phyloP scores from a whole-genome alignment of 306 rosid species.

The Lathyrus tuberosus region DNA sequence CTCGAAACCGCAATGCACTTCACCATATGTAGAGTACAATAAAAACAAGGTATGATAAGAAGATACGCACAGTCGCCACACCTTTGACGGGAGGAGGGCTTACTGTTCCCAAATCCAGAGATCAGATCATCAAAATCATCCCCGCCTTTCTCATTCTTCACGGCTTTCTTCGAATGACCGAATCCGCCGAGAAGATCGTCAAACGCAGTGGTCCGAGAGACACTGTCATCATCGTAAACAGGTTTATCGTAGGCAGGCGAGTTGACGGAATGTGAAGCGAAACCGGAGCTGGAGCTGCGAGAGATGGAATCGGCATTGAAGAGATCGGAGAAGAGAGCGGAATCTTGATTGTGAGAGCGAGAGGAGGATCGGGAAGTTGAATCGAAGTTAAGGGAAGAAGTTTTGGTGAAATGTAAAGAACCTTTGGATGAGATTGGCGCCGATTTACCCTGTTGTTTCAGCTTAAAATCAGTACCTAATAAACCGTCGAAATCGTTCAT shows the following conservation, averaged over 20 bases:
- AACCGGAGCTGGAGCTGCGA: conserved; percentile 42
- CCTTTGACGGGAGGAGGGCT: conserved; percentile 59
- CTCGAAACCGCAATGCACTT: conserved; percentile 10
- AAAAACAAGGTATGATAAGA: conserved; percentile 8
- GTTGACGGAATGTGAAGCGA: conserved; percentile 48
- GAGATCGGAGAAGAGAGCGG: conserved; percentile 53
- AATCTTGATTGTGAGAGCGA: conserved; percentile 32
- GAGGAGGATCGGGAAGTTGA: conserved; percentile 66
- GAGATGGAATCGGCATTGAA: conserved; percentile 56
- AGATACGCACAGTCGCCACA: conserved; percentile 40
- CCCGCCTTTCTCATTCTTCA: conserved; percentile 48
- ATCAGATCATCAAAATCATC: conserved; percentile 71
- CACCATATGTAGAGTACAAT: neutral
- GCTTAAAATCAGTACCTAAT: conserved; percentile 68
- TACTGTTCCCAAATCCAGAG: conserved; percentile 71
- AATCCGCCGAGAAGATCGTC: conserved; percentile 87
- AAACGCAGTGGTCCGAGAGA: conserved; percentile 46
- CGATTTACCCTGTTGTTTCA: conserved; percentile 62
- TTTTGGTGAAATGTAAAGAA: conserved; percentile 42
- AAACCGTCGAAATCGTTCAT: conserved; percentile 94
- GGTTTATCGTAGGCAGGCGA: conserved; percentile 78
- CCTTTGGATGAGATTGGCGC: conserved; percentile 74
- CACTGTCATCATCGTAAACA: conserved; percentile 66
- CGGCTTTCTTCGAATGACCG: conserved; percentile 57
- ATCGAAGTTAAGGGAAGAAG: conserved; percentile 53